Base-by-base conservation (phyloP, 441 rosid genomes). In the Brassica hybrid region DNA sequence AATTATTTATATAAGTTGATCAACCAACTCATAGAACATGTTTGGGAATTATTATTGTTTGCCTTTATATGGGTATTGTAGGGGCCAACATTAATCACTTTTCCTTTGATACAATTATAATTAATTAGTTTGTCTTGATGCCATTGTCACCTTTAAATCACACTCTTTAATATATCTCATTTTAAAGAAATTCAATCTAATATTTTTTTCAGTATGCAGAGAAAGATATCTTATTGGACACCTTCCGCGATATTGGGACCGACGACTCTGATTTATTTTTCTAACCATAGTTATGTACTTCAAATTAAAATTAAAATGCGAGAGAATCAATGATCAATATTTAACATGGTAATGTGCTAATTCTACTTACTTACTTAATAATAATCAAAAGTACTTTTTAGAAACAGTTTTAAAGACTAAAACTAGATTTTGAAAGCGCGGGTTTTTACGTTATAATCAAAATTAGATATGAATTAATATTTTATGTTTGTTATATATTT, bases 61-160 rank as follows among this genome's bases (percentile, higher is more conserved):
- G 72, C 78, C 79, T 79, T 79, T 79, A 54, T 69, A 64, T 69
- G 82, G 66, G 63, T 32, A 61, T 64, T 56, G 82, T 79, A 79
- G 79, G 82, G 75, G 57, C 82, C 67, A 79, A 64, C 75, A 43
- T 23, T 79, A 57, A 65, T 45, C n/a, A 32, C 73, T 74, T 74
- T 79, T 34, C 65, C 36, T 70, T 62, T 64, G 18, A 68, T 17
- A 58, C 54, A 70, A 69, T 69, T 74, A 73, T 74, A 63, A 17
- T 74, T 69, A 74, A 70, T 70, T 64, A 70, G 79, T 48, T 79
- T 68, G 76, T 74, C 75, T 74, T 65, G 67, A 56, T 69, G 79
- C 79, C 76, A 13, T 65, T 69, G 72, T 64, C 82, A 69, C 75
- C 63, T 79, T 79, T 79, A 59, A 72, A 77, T 19, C 14, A 41